Base-by-base conservation (phyloP, 441 rosid genomes). In the Lepidium campestre region DNA sequence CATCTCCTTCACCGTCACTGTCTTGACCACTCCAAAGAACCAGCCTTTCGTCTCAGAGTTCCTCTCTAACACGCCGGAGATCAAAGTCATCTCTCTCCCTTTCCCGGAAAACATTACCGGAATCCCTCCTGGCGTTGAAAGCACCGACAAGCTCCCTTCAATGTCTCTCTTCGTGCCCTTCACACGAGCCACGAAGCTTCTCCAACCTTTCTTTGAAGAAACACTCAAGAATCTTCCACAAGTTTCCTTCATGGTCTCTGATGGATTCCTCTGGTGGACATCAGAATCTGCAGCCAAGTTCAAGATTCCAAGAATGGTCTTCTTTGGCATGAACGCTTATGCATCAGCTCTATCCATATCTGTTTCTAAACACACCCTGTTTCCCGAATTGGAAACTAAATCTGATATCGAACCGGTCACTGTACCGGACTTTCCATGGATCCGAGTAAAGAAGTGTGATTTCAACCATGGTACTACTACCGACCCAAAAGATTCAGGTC, bases 231-330 rank as follows among this genome's bases (percentile, higher is more conserved):
- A 10, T 42, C 80, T 86, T 27, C 80, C 81, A 14, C 66, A 50
- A 6, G 84, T 79, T 13, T 77, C 75, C 8, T 83, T 89, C 75
- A 61, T 89, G 58, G 85, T 87, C 2, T 81, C 90, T 0, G 97
- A 87, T 48, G 77, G 78, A 5, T 85, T 91, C 71, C 82, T 91
- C 4, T 91, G 91, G 89, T 91, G 96, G 97, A 85, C 84, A 2
- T 48, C 81, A 1, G 92, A 86, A 10, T 83, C 88, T 12, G 86
- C 94, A 12, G 41, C 52, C 0, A 87, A 80, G 75, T 81, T 87
- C 25, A 78, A 85, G 4, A 71, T 87, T 34, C 91, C 88, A 2
- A 80, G 93, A 40, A 27, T 87, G 52, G 71, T 68, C 19, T 87
- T 78, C 34, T 77, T 0, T 44, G 91, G 94, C 6, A 80, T 81